A percentile compares a stretch with the other conserved stretches of the same genome.
These are phyloP conservation scores for Penicillium desertorum DNA, from an alignment of 495 filamentous ascomycete genomes.

Conservation along the genomic window DNA sequence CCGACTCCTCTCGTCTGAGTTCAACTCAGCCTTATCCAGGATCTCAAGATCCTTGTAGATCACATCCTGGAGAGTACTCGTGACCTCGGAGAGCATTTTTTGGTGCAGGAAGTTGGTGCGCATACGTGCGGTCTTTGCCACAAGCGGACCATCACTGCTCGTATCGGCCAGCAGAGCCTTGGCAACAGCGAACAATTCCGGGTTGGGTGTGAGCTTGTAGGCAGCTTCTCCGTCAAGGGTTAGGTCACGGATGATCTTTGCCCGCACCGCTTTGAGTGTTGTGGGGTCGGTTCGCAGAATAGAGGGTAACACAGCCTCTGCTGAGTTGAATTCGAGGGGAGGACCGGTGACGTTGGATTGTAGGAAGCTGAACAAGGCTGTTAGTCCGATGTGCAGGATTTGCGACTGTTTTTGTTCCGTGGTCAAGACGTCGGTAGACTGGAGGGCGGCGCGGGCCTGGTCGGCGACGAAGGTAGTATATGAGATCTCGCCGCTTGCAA, in stretches of 20 bases:
- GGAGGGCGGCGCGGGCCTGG: conserved; percentile 28
- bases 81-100: conserved; percentile 75
- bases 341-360: conserved; percentile 93
- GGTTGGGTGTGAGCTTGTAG: conserved; percentile 77
- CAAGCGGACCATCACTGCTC: conserved; percentile 37
- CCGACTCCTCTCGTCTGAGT: conserved; percentile 50
- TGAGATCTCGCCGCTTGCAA: conserved; percentile 33
- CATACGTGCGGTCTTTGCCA: conserved; percentile 50
- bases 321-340: conserved; percentile 57
- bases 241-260: conserved; percentile 60
- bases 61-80: conserved; percentile 59
- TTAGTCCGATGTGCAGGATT: conserved; percentile 61
- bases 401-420: conserved; percentile 39
- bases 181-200: conserved; percentile 80
- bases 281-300: conserved; percentile 29
- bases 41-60: conserved; percentile 54
- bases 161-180: conserved; percentile 49
- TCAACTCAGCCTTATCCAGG: conserved; percentile 46
- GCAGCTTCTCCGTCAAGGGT: conserved; percentile 81
- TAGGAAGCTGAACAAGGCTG: conserved; percentile 78
- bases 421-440: conserved; percentile 29
- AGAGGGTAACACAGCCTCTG: conserved; percentile 55
- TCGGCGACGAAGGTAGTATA: conserved; percentile 41
- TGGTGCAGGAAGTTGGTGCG: conserved; percentile 85
- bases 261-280: conserved; percentile 41